Evolutionary conservation across 2,329 filamentous ascomycete species (phyloP).

Genomic region (Thielaviopsis punctulata): DNA sequence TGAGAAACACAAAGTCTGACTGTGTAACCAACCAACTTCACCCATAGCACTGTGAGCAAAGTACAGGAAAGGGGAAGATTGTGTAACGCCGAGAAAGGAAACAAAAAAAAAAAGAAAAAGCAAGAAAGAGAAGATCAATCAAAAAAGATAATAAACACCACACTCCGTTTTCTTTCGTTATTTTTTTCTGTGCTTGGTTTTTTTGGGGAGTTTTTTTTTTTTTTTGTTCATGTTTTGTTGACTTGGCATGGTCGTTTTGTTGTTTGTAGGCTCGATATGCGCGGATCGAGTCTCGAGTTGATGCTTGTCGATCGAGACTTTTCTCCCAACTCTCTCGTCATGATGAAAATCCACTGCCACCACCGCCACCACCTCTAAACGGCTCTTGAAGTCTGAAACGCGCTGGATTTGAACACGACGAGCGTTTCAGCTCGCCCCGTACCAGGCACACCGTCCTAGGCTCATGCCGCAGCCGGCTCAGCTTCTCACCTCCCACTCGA

Average conservation of each 20-base stretch:
- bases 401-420: background rate
- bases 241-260: conserved; percentile 4
- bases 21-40: background rate
- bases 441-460: background rate
- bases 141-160: background rate
- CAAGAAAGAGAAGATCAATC: background rate
- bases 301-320: conserved; percentile 1
- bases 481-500: background rate
- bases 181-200: background rate
- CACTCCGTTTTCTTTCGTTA: background rate
- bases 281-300: conserved; percentile 9
- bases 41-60: background rate
- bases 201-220: background rate
- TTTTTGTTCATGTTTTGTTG: background rate
- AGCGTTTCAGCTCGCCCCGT: background rate
- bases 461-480: background rate
- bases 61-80: background rate
- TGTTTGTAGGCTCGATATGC: conserved; percentile 10
- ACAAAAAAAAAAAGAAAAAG: background rate
- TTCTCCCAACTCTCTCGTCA: conserved; percentile 9
- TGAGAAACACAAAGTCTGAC: background rate
- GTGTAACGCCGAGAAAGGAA: background rate
- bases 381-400: background rate
- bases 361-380: conserved; percentile 4
- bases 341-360: conserved; percentile 4